A percentile compares a stretch with the other conserved stretches of the same genome.
Evolutionary conservation across 306 rosid genomes (phyloP).

Genomic region (Alnus glutinosa): DNA sequence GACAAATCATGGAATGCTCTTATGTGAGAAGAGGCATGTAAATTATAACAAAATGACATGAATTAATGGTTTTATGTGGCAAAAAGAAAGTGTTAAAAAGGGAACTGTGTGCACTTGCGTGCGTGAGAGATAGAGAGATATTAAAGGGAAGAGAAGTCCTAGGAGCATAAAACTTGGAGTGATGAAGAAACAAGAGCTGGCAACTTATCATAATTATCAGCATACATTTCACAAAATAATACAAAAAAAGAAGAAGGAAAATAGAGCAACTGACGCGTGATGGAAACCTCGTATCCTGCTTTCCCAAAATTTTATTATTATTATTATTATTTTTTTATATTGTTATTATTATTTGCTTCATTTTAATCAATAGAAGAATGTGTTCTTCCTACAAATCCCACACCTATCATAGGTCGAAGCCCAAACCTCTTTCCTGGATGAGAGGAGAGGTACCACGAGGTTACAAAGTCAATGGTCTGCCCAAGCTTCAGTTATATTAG

Average conservation of each 20-base stretch:
- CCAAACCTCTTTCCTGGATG: background rate
- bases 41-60: too few species aligned
- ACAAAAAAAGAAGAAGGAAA: too few species aligned
- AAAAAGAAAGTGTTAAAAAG: too few species aligned
- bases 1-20: too few species aligned
- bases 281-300: background rate
- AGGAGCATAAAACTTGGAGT: background rate
- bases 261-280: background rate
- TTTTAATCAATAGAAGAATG: background rate
- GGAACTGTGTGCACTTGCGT: too few species aligned
- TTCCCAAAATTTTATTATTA: background rate
- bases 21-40: too few species aligned
- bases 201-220: too few species aligned
- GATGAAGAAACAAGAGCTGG: too few species aligned
- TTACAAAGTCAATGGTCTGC: background rate
- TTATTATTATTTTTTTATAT: too few species aligned
- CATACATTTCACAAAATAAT: too few species aligned
- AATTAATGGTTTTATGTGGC: too few species aligned
- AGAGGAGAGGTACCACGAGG: background rate
- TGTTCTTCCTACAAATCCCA: background rate
- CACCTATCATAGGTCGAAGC: background rate
- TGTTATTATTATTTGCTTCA: background rate
- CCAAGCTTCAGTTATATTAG: background rate
- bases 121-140: background rate
- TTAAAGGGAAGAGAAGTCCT: background rate